Evolutionary conservation across 192 early-diverging fungal genomes (phyloP).

Genomic region (Lunasporangiospora selenospora): DNA sequence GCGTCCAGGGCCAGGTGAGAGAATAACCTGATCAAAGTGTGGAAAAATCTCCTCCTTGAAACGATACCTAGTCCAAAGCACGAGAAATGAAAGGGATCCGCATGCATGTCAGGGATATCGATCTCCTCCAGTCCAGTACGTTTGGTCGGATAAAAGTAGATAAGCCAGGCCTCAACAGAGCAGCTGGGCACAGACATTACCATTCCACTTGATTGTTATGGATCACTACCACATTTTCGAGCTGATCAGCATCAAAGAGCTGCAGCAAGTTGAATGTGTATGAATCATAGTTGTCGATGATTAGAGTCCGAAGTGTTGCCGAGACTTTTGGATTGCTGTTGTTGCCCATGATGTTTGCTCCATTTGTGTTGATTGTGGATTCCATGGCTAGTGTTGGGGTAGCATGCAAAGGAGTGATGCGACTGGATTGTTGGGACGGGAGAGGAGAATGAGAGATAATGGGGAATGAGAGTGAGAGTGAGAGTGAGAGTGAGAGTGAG

Average conservation of each 20-base stretch:
- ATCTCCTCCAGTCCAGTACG: too few species aligned
- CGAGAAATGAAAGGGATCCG: background rate
- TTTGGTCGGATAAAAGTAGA: background rate
- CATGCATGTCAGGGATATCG: background rate
- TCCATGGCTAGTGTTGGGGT: background rate
- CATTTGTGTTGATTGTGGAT: background rate
- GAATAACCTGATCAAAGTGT: constrained; percentile 85
- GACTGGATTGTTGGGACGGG: background rate
- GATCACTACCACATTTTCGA: constrained; percentile 76
- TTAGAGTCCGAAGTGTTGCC: constrained; percentile 61
- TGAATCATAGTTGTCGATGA: constrained; percentile 98
- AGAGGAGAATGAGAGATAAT: background rate
- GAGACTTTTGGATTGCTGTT: too few species aligned
- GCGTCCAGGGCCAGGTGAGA: constrained; percentile 94
- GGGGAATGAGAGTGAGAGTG: background rate
- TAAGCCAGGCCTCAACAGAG: background rate
- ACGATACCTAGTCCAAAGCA: constrained; percentile 49
- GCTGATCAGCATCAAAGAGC: constrained; percentile 56
- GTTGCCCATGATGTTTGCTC: too few species aligned
- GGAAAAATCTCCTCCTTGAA: constrained; percentile 73
- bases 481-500: background rate
- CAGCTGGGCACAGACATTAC: constrained; percentile 44
- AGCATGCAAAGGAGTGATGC: background rate
- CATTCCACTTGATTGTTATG: constrained; percentile 93
- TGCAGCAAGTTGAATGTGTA: constrained; percentile 97